phyloP scores from a whole-genome alignment of 768 basidiomycete species.

The Hemileccinum rubropunctum region DNA sequence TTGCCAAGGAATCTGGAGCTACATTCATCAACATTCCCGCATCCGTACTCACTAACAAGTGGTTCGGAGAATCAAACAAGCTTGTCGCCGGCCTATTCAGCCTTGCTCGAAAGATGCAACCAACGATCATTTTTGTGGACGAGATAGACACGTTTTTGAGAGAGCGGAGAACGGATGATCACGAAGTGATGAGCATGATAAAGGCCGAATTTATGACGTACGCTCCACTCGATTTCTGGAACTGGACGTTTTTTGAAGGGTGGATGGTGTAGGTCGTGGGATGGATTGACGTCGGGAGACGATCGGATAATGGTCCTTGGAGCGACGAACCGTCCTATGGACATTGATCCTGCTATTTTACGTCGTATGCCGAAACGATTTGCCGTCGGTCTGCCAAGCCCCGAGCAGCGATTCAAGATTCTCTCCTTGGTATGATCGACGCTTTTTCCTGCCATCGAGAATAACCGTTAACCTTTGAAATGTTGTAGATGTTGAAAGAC shows the following conservation, averaged over 20 bases:
- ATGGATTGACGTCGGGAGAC: constrained; percentile 78
- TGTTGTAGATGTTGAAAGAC: constrained; percentile 75
- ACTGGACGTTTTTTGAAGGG: not conserved
- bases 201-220: constrained; percentile 96
- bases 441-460: not conserved
- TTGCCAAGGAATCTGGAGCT: constrained; percentile 95
- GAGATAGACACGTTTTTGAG: constrained; percentile 96
- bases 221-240: constrained; percentile 5
- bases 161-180: constrained; percentile 83
- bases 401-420: constrained; percentile 80
- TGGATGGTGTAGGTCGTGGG: constrained; percentile 70
- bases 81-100: constrained; percentile 93
- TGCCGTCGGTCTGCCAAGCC: constrained; percentile 75
- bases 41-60: constrained; percentile 73
- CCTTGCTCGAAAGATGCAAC: constrained; percentile 89
- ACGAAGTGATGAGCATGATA: constrained; percentile 99
- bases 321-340: constrained; percentile 92
- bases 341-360: constrained; percentile 83
- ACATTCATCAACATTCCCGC: constrained; percentile 91
- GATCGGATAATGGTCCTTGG: constrained; percentile 90
- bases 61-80: constrained; percentile 92
- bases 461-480: not conserved
- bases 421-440: constrained; percentile 59
- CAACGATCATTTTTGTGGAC: constrained; percentile 97
- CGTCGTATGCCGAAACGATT: constrained; percentile 99